Conservation (phyloP, 208 protist genomes). For the Wallacemonas sp. region DNA sequence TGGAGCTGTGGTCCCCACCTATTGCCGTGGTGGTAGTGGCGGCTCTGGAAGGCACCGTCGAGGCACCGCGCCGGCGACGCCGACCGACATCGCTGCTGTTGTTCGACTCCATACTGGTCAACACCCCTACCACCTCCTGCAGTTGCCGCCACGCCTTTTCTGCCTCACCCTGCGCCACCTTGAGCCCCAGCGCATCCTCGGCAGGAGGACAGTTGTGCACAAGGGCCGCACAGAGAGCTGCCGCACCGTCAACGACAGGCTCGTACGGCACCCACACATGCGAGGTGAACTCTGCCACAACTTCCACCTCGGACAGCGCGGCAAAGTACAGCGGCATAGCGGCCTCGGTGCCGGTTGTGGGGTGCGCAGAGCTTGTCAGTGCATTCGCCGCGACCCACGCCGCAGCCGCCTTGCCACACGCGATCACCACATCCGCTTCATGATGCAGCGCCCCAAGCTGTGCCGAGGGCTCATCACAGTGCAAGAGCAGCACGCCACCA, state of each 20-base stretch:
- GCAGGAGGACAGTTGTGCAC: too few relatives aligned
- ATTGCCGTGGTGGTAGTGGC: neutral
- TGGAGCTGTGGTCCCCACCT: neutral
- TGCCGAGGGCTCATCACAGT: conserved; percentile 51
- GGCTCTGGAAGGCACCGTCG: neutral
- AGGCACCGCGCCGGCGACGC: neutral
- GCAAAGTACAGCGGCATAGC: conserved; percentile 29
- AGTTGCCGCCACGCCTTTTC: conserved; percentile 28
- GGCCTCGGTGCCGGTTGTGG: too few relatives aligned
- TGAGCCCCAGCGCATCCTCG: conserved; percentile 1
- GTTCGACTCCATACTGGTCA: conserved; percentile 1
- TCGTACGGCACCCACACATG: conserved; percentile 38
- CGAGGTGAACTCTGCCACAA: conserved; percentile 28
- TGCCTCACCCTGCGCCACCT: conserved; percentile 7
- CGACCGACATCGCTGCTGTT: neutral
- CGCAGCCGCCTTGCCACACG: conserved; percentile 56
- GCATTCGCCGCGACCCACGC: conserved; percentile 40
- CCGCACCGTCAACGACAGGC: neutral
- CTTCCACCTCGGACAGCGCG: conserved; percentile 47
- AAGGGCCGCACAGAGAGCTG: neutral
- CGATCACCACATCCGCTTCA: conserved; percentile 65
- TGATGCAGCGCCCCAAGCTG: conserved; percentile 47
- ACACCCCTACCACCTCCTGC: conserved; percentile 15
- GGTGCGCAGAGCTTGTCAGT: neutral
- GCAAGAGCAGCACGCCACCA: conserved; percentile 64